Evolutionary conservation across 2,329 filamentous ascomycete genomes (phyloP), one percentile per base, ranked within the genome.

Genomic region (Aspergillus sp.): DNA sequence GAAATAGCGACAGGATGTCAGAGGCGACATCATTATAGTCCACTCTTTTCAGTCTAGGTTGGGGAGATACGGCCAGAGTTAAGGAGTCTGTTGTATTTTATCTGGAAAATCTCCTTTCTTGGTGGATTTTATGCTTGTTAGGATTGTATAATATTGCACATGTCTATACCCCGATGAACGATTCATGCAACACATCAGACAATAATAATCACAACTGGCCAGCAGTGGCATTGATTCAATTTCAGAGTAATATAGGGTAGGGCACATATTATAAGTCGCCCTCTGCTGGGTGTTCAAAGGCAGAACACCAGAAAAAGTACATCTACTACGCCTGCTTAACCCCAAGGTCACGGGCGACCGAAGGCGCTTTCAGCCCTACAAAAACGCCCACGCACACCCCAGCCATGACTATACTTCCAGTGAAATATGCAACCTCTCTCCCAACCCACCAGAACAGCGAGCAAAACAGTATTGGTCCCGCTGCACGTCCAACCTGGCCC

Each of bases 371-470:
- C 61, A 97, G 75, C 0, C 83, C 84, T 19, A 84, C 82, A 71
- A 96, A 89, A 0, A 89, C 91, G 22, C 91, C 75, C 11, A 81
- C 82, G 45, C 84, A 83, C 11, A 98, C 93, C 1, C 81, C 85
- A 5, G 89, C 75, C 79, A 98, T 96, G 5, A 91, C 92, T 12
- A 85, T 81, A 0, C 91, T 89, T 4, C 95, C 95, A 66, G 91
- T 82, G 1, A 80, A 82, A 74, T 98, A 99, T 2, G 95, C 95
- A 11, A 87, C 82, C 70, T 96, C 89, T 47, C 95, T 82, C 0
- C 95, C 95, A 6, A 91, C 93, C 95, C 95, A 99, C 95, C 95
- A 99, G 78, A 99, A 99, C 56, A 99, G 80, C 49, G 91, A 91
- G 61, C 95, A 98, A 72, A 99, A 99, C 37, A 96, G 77, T 4